Percentiles rank a stretch among this genome's conserved stretches.
These are phyloP conservation scores for Echium plantagineum DNA, from an alignment of 257 asterid species.

Conservation along the genomic window DNA sequence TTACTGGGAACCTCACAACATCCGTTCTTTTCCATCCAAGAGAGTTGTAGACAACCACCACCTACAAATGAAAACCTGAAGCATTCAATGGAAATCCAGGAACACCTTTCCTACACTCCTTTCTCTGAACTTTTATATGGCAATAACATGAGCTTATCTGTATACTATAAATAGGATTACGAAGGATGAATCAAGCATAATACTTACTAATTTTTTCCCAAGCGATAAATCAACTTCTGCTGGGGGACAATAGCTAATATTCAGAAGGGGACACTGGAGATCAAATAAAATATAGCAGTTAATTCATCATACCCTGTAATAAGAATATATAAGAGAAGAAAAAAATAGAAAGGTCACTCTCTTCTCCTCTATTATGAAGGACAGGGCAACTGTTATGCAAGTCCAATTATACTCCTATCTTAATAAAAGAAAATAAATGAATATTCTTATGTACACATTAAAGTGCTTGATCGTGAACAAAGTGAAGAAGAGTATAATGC, in stretches of 20 bases:
- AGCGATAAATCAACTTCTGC: slow-evolving; percentile 63
- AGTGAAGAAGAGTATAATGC: no score
- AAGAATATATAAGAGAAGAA: slow-evolving; percentile 4
- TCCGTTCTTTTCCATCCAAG: slow-evolving; percentile 83
- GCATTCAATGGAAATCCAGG: neutral
- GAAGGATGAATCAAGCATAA: neutral
- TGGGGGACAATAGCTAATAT: slow-evolving; percentile 78
- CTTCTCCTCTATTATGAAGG: no score
- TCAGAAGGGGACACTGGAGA: slow-evolving; percentile 80
- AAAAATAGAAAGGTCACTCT: neutral
- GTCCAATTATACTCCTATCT: no score
- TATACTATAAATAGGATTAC: neutral
- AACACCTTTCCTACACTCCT: neutral
- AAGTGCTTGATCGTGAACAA: no score
- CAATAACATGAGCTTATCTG: neutral
- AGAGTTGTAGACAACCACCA: slow-evolving; percentile 73
- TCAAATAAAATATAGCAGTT: slow-evolving; percentile 2
- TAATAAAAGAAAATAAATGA: no score
- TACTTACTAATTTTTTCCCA: slow-evolving; percentile 65
- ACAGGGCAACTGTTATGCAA: no score
- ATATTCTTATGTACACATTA: no score
- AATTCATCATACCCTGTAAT: neutral
- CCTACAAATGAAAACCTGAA: slow-evolving; percentile 29
- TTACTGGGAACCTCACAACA: slow-evolving; percentile 82
- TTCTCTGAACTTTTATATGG: neutral